phyloP scores from a whole-genome alignment of 139 green algal species.

The Ostreobium quekettii region DNA sequence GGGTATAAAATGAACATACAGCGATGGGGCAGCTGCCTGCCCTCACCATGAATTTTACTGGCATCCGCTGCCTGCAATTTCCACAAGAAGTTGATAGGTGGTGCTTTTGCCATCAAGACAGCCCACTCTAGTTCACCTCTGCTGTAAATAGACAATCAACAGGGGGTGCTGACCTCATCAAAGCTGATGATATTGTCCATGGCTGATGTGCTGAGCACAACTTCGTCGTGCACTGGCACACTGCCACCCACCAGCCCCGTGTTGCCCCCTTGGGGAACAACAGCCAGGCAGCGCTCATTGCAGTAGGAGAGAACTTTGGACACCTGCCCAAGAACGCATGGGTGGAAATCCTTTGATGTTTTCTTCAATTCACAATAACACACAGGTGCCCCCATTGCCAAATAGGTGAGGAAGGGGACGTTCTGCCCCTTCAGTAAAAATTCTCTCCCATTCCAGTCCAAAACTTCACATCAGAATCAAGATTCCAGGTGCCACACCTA shows the following conservation, averaged over 20 bases:
- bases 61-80: no score
- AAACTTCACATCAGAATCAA: slow-evolving; percentile 19
- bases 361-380: not conserved
- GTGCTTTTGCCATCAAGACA: no score
- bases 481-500: not conserved
- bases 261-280: slow-evolving; percentile 94
- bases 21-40: no score
- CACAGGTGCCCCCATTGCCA: not conserved
- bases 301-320: slow-evolving; percentile 68
- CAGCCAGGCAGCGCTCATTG: slow-evolving; percentile 57
- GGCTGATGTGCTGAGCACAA: slow-evolving; percentile 54
- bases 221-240: slow-evolving; percentile 84
- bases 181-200: slow-evolving; percentile 69
- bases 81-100: no score
- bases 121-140: no score
- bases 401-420: not conserved
- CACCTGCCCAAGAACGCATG: slow-evolving; percentile 49
- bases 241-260: slow-evolving; percentile 89
- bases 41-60: no score
- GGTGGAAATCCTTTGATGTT: not conserved
- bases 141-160: no score
- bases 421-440: slow-evolving; percentile 22
- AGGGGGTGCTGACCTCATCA: slow-evolving; percentile 41
- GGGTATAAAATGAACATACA: no score
- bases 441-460: slow-evolving; percentile 48